Evolutionary conservation across 768 basidiomycete genomes (phyloP).

Genomic region (Serendipita sp.): DNA sequence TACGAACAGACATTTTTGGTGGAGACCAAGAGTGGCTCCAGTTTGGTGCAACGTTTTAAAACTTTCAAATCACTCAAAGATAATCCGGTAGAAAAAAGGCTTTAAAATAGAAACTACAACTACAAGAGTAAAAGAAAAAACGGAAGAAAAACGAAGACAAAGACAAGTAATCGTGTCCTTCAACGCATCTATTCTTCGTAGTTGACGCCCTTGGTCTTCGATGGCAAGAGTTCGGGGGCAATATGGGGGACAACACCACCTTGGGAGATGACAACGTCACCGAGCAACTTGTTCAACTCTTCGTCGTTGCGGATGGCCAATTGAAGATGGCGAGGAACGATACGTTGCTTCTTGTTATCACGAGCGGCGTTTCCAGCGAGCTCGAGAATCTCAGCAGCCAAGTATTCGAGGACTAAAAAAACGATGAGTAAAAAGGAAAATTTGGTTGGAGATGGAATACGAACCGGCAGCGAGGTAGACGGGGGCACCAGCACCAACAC

Average conservation of each 20-base stretch:
- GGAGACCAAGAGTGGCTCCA: too few relatives aligned
- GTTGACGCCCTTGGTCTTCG: slow-evolving; percentile 35
- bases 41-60: too few relatives aligned
- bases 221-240: slow-evolving; percentile 41
- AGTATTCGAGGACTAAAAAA: slow-evolving; percentile 69
- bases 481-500: slow-evolving; percentile 81
- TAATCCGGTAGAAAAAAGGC: neutral
- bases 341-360: slow-evolving; percentile 90
- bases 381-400: slow-evolving; percentile 87
- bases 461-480: slow-evolving; percentile 36
- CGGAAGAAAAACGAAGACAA: neutral
- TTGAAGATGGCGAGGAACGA: slow-evolving; percentile 83
- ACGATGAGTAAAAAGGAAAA: slow-evolving; percentile 51
- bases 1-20: too few relatives aligned
- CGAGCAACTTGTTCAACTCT: slow-evolving; percentile 31
- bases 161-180: too few relatives aligned
- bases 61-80: too few relatives aligned
- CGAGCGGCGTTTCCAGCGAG: slow-evolving; percentile 80
- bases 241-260: slow-evolving; percentile 82
- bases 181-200: neutral
- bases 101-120: neutral
- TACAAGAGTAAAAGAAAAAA: neutral
- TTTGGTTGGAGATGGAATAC: slow-evolving; percentile 10
- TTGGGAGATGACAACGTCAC: slow-evolving; percentile 65
- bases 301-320: slow-evolving; percentile 87